Conservation (phyloP, 192 early-diverging fungal species). For the Podila verticillata region DNA sequence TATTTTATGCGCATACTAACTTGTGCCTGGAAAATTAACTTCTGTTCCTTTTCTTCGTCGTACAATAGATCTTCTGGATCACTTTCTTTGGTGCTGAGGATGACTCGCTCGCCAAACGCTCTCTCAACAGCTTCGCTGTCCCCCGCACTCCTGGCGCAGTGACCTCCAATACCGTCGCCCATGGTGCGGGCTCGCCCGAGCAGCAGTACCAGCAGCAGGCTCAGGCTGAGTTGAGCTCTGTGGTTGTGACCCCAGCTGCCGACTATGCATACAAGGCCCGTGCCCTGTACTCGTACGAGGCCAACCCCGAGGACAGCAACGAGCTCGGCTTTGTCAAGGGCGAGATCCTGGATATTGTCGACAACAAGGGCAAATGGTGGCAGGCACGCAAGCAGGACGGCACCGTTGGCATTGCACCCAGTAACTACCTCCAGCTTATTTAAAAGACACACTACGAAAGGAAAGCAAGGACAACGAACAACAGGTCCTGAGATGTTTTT, state of each 20-base stretch:
- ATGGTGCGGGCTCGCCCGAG: slow-evolving; percentile 47
- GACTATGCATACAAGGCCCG: slow-evolving; percentile 70
- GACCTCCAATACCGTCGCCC: slow-evolving; percentile 51
- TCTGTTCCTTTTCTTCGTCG: no score
- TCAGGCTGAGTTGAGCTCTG: slow-evolving; percentile 35
- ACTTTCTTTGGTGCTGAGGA: slow-evolving; percentile 73
- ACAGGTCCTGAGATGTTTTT: no score
- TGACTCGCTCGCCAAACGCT: slow-evolving; percentile 56
- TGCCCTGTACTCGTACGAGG: slow-evolving; percentile 83
- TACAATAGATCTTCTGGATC: slow-evolving; percentile 76
- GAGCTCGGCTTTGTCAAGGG: slow-evolving; percentile 92
- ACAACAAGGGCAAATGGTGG: slow-evolving; percentile 98
- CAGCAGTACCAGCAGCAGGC: slow-evolving; percentile 10
- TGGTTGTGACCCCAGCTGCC: slow-evolving; percentile 54
- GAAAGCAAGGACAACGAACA: no score
- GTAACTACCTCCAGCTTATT: slow-evolving; percentile 75
- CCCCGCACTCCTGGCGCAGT: slow-evolving; percentile 19
- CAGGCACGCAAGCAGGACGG: slow-evolving; percentile 87
- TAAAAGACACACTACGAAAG: slow-evolving; percentile 10
- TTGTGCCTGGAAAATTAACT: slow-evolving; percentile 3
- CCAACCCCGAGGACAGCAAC: slow-evolving; percentile 90
- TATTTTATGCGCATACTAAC: slow-evolving; percentile 1
- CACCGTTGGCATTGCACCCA: slow-evolving; percentile 86
- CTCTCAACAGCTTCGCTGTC: slow-evolving; percentile 35
- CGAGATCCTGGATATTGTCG: slow-evolving; percentile 85